Percentiles rank a stretch among this genome's conserved stretches.
Evolutionary conservation across 305 asterid genomes (phyloP).

Genomic region (Vinca major): DNA sequence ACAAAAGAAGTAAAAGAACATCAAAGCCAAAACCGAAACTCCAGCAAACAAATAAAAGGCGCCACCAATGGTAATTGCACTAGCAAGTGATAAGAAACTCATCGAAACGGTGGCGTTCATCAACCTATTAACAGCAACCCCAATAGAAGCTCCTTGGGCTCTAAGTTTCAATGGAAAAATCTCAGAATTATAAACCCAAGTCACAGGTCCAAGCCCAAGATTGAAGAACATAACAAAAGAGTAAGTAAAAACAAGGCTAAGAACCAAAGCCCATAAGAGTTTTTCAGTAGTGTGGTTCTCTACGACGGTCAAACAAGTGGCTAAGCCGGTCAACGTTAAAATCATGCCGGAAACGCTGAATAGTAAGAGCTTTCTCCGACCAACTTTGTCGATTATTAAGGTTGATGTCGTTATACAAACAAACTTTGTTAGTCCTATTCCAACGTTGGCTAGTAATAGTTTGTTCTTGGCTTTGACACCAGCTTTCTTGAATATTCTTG

Average conservation of each 20-base stretch:
- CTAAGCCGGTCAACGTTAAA: constrained; percentile 41
- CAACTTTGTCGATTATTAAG: constrained; percentile 46
- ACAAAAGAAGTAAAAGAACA: constrained; percentile 40
- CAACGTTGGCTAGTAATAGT: constrained; percentile 48
- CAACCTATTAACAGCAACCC: constrained; percentile 62
- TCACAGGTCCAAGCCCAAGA: constrained; percentile 64
- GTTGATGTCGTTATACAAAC: constrained; percentile 43
- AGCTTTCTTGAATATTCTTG: constrained; percentile 50
- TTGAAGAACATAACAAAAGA: constrained; percentile 44
- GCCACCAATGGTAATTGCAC: constrained; percentile 56
- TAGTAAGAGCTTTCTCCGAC: constrained; percentile 46
- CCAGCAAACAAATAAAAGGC: constrained; percentile 49
- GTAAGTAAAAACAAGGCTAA: constrained; percentile 42
- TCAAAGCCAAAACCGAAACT: constrained; percentile 40
- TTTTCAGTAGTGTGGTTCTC: constrained; percentile 20
- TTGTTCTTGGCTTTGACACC: constrained; percentile 35
- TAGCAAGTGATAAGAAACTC: constrained; percentile 49
- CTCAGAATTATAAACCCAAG: constrained; percentile 78
- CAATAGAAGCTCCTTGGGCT: constrained; percentile 52
- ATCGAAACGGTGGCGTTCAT: constrained; percentile 66
- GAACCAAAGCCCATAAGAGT: constrained; percentile 42
- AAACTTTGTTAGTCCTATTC: constrained; percentile 55
- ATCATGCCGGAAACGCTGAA: constrained; percentile 53
- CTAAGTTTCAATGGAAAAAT: constrained; percentile 51
- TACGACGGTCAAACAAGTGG: constrained; percentile 39